Conservation (phyloP, 495 filamentous ascomycete genomes). For the Annulohypoxylon stygium region DNA sequence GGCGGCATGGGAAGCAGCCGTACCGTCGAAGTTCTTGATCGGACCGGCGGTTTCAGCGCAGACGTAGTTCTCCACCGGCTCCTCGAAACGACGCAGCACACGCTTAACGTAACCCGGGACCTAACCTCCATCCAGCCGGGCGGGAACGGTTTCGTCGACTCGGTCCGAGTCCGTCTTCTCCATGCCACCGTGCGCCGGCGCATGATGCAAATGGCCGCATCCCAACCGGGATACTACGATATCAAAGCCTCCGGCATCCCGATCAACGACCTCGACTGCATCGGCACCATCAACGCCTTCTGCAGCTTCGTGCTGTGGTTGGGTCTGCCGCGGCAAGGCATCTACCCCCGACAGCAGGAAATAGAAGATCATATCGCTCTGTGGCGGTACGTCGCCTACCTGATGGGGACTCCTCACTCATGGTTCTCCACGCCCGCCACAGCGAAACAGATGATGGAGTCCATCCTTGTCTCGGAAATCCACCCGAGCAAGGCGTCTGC, state of each 20-base stretch:
- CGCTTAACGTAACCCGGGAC: slow-evolving; percentile 76
- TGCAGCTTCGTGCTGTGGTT: slow-evolving; percentile 75
- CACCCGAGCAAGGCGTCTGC: slow-evolving; percentile 70
- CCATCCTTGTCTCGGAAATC: slow-evolving; percentile 71
- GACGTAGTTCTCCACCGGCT: slow-evolving; percentile 76
- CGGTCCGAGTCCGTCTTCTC: slow-evolving; percentile 79
- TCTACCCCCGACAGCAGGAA: slow-evolving; percentile 73
- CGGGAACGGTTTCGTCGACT: slow-evolving; percentile 75
- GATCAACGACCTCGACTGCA: slow-evolving; percentile 80
- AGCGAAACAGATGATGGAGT: slow-evolving; percentile 74
- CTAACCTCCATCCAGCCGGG: slow-evolving; percentile 75
- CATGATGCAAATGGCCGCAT: slow-evolving; percentile 69
- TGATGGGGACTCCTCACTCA: slow-evolving; percentile 76
- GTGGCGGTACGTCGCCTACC: slow-evolving; percentile 79
- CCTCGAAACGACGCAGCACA: slow-evolving; percentile 81
- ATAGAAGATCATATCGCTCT: slow-evolving; percentile 77
- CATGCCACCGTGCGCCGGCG: slow-evolving; percentile 77
- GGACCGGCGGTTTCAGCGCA: slow-evolving; percentile 82
- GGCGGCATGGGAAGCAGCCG: slow-evolving; percentile 73
- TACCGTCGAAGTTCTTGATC: slow-evolving; percentile 79
- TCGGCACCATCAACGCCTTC: slow-evolving; percentile 78
- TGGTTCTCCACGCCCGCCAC: slow-evolving; percentile 65
- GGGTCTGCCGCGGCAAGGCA: slow-evolving; percentile 77
- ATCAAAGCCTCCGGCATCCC: slow-evolving; percentile 71
- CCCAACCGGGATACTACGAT: slow-evolving; percentile 73